These are phyloP conservation scores for Vachellia pachyceras DNA, from an alignment of 306 rosid species.

Conservation along the genomic window DNA sequence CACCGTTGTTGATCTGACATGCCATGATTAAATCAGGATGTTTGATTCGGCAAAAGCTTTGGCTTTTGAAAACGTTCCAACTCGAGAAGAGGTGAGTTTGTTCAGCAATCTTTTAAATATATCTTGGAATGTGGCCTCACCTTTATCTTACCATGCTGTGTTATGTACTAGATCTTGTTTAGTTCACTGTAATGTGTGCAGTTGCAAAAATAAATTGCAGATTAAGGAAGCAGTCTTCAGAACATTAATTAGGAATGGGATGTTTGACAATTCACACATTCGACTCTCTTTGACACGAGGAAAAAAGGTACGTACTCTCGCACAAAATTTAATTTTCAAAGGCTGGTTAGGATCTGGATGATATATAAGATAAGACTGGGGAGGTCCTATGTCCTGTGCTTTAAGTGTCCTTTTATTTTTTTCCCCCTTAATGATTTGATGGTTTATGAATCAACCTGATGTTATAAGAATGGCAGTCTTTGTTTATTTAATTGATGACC, in stretches of 20 bases:
- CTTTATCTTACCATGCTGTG: slow-evolving; percentile 11
- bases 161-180: slow-evolving; percentile 30
- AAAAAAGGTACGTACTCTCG: slow-evolving; percentile 58
- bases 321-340: not conserved
- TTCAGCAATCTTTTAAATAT: slow-evolving; percentile 11
- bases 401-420: not conserved
- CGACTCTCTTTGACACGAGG: slow-evolving; percentile 84
- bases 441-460: slow-evolving; percentile 10
- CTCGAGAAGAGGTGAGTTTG: slow-evolving; percentile 67
- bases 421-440: not conserved
- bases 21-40: slow-evolving; percentile 52
- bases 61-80: slow-evolving; percentile 79
- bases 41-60: slow-evolving; percentile 91
- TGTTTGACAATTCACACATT: slow-evolving; percentile 84
- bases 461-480: slow-evolving; percentile 14
- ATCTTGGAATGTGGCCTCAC: slow-evolving; percentile 9
- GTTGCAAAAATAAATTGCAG: slow-evolving; percentile 50
- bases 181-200: slow-evolving; percentile 17
- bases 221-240: slow-evolving; percentile 81
- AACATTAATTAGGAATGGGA: slow-evolving; percentile 79
- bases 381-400: not conserved
- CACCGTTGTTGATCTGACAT: slow-evolving; percentile 27
- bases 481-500: slow-evolving; percentile 23
- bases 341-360: slow-evolving; percentile 10
- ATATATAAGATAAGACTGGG: too few species aligned